phyloP scores from a whole-genome alignment of 371 early-diverging fungal species.

The Zopfochytrium polystomum region DNA sequence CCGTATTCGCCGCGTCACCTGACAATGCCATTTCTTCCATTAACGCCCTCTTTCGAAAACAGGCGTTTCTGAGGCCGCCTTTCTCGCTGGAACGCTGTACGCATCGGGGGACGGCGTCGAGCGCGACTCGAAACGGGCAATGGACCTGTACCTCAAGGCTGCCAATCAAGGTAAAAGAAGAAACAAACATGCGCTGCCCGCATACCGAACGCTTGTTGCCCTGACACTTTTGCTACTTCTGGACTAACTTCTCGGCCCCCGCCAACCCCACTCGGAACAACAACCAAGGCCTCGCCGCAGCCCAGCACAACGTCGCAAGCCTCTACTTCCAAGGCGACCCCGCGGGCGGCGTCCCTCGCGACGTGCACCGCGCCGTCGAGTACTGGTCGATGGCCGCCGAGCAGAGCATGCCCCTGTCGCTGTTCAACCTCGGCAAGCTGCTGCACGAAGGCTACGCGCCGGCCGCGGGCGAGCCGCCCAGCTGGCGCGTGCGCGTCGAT shows the following conservation, averaged over 20 bases:
- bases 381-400: conserved; percentile 28
- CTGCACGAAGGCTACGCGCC: conserved; percentile 12
- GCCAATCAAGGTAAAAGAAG: conserved; percentile 20
- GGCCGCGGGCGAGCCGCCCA: background rate
- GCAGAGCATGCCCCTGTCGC: conserved; percentile 16
- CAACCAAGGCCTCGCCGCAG: conserved; percentile 23
- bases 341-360: background rate
- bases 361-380: conserved; percentile 13
- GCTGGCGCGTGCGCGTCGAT: conserved; percentile 7
- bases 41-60: too few species aligned
- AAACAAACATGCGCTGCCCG: too few species aligned
- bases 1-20: too few species aligned
- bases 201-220: background rate
- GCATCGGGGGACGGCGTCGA: conserved; percentile 18
- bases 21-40: too few species aligned
- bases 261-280: background rate
- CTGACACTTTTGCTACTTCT: background rate
- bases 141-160: conserved; percentile 11
- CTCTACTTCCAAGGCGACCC: conserved; percentile 6
- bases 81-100: conserved; percentile 15
- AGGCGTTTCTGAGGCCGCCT: conserved; percentile 21
- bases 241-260: background rate
- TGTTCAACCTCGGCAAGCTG: conserved; percentile 19
- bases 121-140: conserved; percentile 13
- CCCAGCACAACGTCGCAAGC: conserved; percentile 24